phyloP scores from a whole-genome alignment of 306 rosid species.

The Calophaca sinica region DNA sequence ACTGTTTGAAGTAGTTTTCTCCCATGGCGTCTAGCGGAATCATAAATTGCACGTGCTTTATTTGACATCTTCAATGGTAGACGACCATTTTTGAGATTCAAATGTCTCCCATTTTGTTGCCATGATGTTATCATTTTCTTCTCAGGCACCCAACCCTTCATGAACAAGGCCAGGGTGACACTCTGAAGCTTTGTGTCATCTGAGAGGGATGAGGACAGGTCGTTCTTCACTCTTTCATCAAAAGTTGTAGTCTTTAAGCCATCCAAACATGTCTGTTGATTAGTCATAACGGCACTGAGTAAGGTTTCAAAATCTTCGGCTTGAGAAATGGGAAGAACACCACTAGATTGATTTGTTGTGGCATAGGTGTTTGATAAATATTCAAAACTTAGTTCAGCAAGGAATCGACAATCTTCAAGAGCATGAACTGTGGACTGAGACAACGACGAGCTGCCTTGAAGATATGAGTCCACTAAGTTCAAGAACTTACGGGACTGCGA shows the following conservation, averaged over 20 bases:
- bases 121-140: slow-evolving; percentile 50
- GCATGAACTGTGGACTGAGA: slow-evolving; percentile 62
- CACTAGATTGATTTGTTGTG: slow-evolving; percentile 44
- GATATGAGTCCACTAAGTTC: slow-evolving; percentile 48
- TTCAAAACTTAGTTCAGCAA: slow-evolving; percentile 61
- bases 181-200: slow-evolving; percentile 70
- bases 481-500: slow-evolving; percentile 64
- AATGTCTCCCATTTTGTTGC: slow-evolving; percentile 46
- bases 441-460: slow-evolving; percentile 38
- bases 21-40: slow-evolving; percentile 50
- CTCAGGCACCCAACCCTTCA: slow-evolving; percentile 68
- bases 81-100: slow-evolving; percentile 55
- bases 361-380: slow-evolving; percentile 49
- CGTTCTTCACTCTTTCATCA: slow-evolving; percentile 53
- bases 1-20: slow-evolving; percentile 51
- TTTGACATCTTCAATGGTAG: slow-evolving; percentile 67
- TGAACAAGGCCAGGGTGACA: slow-evolving; percentile 65
- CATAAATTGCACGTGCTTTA: slow-evolving; percentile 52
- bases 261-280: slow-evolving; percentile 78
- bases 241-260: slow-evolving; percentile 59
- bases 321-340: slow-evolving; percentile 46
- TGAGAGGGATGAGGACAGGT: slow-evolving; percentile 46
- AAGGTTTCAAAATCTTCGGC: slow-evolving; percentile 66
- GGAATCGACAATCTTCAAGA: slow-evolving; percentile 66
- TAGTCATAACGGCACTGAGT: slow-evolving; percentile 70